Base-by-base conservation (phyloP, 2,329 filamentous ascomycete genomes). In the Pyrenochaeta sp. region DNA sequence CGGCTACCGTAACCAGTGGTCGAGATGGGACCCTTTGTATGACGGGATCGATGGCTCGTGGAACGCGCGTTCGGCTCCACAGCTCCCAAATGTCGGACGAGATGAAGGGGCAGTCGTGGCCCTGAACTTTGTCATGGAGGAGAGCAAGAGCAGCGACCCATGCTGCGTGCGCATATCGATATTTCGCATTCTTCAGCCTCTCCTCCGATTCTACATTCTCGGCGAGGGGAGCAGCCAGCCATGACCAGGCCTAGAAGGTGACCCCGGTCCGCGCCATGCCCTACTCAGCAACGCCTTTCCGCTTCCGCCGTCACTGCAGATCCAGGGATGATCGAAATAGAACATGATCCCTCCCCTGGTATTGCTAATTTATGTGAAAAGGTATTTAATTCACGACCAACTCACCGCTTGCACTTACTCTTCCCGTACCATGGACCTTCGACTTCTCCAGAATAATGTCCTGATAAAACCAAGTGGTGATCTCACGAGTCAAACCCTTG, bases 31-130 rank as follows among this genome's bases (percentile, higher is more conserved):
- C 3, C 19, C n/a, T 8, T 20, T 13, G 18, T 34, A 4, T 18
- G 5, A 20, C 9, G 4, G 31, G 7, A 22, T 20, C 19, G 31
- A 20, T 22, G 19, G 13, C 13, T 20, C n/a, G 18, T 20, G 15
- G 31, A 22, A 34, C 31, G 31, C 31, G 31, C 31, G 31, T 22
- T n/a, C 19, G 8, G 19, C 31, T 23, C 31, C 31, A 34, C 31
- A 30, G 6, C 14, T 30, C 27, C 31, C 2, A 15, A 7, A 34
- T 14, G 7, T 19, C 8, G n/a, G n/a, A n/a, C n/a, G 7, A 14
- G 18, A 34, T 15, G 13, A 34, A 34, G 15, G 11, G 31, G 22
- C n/a, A 21, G 31, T 22, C 8, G 18, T 11, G 31, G 15, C 21
- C 19, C 31, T n/a, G n/a, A n/a, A n/a, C n/a, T n/a, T n/a, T n/a